Conservation (phyloP, 2,329 filamentous ascomycete species). For the Capronia americana region DNA sequence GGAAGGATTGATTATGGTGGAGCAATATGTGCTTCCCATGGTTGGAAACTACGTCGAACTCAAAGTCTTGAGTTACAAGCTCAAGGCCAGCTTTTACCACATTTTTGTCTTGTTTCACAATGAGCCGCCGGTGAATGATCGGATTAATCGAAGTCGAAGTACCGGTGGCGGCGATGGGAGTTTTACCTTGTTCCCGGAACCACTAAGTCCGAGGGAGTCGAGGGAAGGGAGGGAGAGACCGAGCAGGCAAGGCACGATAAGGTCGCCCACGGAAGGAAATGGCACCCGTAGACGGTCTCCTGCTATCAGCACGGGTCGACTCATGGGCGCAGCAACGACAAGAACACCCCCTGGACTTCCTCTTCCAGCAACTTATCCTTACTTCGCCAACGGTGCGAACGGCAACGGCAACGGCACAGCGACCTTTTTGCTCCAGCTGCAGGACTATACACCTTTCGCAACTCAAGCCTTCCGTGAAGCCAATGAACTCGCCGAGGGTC, state of each 20-base stretch:
- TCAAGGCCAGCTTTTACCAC: conserved; percentile 93
- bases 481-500: conserved; percentile 71
- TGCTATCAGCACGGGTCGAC: conserved; percentile 63
- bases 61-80: conserved; percentile 87
- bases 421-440: conserved; percentile 78
- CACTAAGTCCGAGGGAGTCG: conserved; percentile 35
- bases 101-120: conserved; percentile 98
- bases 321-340: conserved; percentile 54
- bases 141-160: conserved; percentile 42
- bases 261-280: conserved; percentile 46
- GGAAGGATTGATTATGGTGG: conserved; percentile 86
- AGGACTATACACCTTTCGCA: conserved; percentile 80
- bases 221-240: conserved; percentile 15
- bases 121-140: conserved; percentile 73
- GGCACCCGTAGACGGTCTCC: conserved; percentile 50
- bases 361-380: conserved; percentile 28
- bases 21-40: conserved; percentile 84
- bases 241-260: conserved; percentile 48
- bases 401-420: conserved; percentile 53
- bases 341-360: conserved; percentile 44
- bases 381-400: conserved; percentile 15
- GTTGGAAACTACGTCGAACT: conserved; percentile 79
- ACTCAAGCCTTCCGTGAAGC: conserved; percentile 81
- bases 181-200: conserved; percentile 38
- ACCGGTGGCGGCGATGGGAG: conserved; percentile 21